Percentiles rank a stretch among this genome's conserved stretches.
These are phyloP conservation scores for Escovopsis sp. DNA, from an alignment of 2,329 filamentous ascomycete genomes.

Conservation along the genomic window DNA sequence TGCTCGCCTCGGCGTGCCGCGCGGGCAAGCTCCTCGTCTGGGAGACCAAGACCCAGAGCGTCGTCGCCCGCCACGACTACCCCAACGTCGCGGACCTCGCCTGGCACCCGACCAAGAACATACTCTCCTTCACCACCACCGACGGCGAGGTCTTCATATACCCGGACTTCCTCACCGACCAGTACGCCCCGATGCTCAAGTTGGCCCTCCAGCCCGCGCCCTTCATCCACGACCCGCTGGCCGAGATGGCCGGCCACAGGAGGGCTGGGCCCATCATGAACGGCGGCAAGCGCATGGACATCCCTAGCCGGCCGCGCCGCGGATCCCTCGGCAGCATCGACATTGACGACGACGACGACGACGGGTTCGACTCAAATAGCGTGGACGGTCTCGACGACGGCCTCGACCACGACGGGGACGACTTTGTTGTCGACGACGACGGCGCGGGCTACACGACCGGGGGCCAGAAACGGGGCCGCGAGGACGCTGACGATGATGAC, in stretches of 20 bases:
- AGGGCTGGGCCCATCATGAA: conserved; percentile 33
- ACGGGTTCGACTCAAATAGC: too few relatives aligned
- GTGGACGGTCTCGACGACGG: too few relatives aligned
- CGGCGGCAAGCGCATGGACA: conserved; percentile 33
- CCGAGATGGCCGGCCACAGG: conserved; percentile 52
- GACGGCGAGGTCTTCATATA: conserved; percentile 91
- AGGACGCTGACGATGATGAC: conserved; percentile 43
- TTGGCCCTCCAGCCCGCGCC: conserved; percentile 58
- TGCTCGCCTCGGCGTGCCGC: conserved; percentile 57
- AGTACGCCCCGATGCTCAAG: conserved; percentile 40
- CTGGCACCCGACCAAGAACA: conserved; percentile 85
- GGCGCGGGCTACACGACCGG: conserved; percentile 71
- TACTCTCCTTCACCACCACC: conserved; percentile 79
- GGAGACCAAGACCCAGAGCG: conserved; percentile 76
- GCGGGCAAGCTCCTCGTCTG: conserved; percentile 64
- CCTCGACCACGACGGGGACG: conserved; percentile 54
- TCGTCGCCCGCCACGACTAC: conserved; percentile 66
- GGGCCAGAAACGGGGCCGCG: conserved; percentile 33
- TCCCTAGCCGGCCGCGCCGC: conserved; percentile 35
- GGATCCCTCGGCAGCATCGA: conserved; percentile 66
- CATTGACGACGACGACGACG: conserved; percentile 53
- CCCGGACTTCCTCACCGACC: conserved; percentile 48
- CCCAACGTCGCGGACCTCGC: conserved; percentile 69
- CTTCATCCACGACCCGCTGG: conserved; percentile 67
- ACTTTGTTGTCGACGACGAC: conserved; percentile 91